Conservation (phyloP, 2,329 filamentous ascomycete species). For the Mollisia scopiformis region DNA sequence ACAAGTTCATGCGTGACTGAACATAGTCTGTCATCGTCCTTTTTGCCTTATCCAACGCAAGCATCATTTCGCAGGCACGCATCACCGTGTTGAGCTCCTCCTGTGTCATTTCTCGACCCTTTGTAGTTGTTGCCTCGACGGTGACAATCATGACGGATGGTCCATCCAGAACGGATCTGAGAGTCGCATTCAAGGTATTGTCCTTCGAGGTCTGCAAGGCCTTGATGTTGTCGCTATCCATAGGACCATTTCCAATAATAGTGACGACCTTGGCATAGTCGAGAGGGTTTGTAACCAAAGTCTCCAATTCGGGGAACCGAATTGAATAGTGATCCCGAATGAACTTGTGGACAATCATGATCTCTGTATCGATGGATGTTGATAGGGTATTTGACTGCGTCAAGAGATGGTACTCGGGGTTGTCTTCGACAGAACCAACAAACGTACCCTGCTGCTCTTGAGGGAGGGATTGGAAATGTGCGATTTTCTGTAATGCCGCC, state of each 20-base stretch:
- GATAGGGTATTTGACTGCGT: conserved; percentile 89
- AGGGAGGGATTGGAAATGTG: conserved; percentile 72
- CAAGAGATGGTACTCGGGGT: conserved; percentile 86
- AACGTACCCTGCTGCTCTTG: conserved; percentile 65
- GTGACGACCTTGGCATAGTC: conserved; percentile 96
- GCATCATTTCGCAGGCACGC: conserved; percentile 82
- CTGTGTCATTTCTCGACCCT: conserved; percentile 76
- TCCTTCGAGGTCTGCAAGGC: conserved; percentile 74
- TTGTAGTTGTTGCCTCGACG: conserved; percentile 89
- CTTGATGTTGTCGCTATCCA: conserved; percentile 82
- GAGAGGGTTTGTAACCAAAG: conserved; percentile 85
- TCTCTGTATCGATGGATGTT: conserved; percentile 90
- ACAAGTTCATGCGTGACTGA: conserved; percentile 94
- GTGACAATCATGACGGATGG: conserved; percentile 95
- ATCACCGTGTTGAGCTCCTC: conserved; percentile 75
- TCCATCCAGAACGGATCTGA: conserved; percentile 83
- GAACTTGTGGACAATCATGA: conserved; percentile 93
- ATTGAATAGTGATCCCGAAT: conserved; percentile 94
- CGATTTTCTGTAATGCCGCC: conserved; percentile 72
- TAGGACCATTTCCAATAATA: conserved; percentile 88
- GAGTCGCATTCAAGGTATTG: conserved; percentile 74
- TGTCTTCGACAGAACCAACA: conserved; percentile 86
- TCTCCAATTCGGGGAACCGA: conserved; percentile 90
- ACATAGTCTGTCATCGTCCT: conserved; percentile 89
- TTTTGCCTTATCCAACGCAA: conserved; percentile 88